Conservation (phyloP, 306 rosid species). For the Begonia masoniana region DNA sequence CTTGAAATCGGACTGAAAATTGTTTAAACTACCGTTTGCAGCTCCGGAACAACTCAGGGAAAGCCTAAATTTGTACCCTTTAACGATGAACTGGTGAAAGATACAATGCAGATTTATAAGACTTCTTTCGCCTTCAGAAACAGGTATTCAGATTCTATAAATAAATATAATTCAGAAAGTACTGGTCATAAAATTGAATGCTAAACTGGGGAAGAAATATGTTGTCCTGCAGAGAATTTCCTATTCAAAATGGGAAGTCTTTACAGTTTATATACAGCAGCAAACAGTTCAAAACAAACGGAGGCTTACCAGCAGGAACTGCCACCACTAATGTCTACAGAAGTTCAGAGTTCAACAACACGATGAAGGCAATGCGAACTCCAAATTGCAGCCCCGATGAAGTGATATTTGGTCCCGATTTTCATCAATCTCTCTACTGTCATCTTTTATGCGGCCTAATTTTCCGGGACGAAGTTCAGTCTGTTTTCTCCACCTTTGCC, state of each 20-base stretch:
- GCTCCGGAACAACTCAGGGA: conserved; percentile 96
- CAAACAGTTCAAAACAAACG: conserved; percentile 55
- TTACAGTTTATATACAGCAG: conserved; percentile 89
- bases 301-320: conserved; percentile 64
- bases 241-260: conserved; percentile 42
- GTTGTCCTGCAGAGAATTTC: too few species aligned
- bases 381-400: conserved; percentile 79
- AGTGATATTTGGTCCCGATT: conserved; percentile 66
- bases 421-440: conserved; percentile 68
- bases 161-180: too few species aligned
- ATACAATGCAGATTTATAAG: conserved; percentile 76
- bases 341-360: conserved; percentile 76
- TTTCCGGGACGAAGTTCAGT: conserved; percentile 53
- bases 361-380: conserved; percentile 45
- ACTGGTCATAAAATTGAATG: too few species aligned
- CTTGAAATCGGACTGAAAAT: background rate
- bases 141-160: conserved; percentile 25
- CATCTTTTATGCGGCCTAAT: conserved; percentile 83
- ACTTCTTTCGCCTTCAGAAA: conserved; percentile 78
- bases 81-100: conserved; percentile 65
- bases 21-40: conserved; percentile 15
- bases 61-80: conserved; percentile 82
- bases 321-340: conserved; percentile 88
- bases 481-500: conserved; percentile 70
- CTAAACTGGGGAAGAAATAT: too few species aligned